Evolutionary conservation across 2,329 filamentous ascomycete genomes (phyloP), one percentile per base, ranked within the genome.

Genomic region (Alternaria angustiovoidea): DNA sequence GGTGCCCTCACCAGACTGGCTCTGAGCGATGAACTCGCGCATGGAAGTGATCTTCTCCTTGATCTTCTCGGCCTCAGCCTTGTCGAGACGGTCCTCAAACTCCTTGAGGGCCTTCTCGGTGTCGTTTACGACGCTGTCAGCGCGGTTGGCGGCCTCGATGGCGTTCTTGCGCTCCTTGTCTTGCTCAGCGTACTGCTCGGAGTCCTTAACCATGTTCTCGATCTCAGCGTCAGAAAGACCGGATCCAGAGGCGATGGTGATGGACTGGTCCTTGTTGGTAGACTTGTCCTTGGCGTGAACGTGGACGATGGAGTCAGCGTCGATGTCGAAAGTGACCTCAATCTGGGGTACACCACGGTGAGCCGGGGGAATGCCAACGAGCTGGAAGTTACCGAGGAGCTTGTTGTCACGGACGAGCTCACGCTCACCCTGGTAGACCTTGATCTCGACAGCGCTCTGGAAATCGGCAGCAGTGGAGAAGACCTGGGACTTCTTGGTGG

Each of bases 361-460:
- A 57, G 94, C 94, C 73, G 94, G 94, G 59, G 94, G 94, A 64
- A 98, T 97, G 68, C 94, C 94, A 75, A 97, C 93, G 72, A 98
- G 91, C 88, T 98, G 94, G 92, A 98, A 98, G 91, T 98, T 98
- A 65, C 94, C 94, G 61, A 98, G 89, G 62, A 98, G 85, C 88
- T 98, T 98, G 91, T 98, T 98, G 85, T 98, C 94, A 79, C 90
- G 91, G 81, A 97, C 94, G 66, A 97, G 93, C 86, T 97, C 94
- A 92, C 94, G 94, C 88, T 98, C 94, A 87, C 94, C 94, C 89
- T 98, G 94, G 91, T 89, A 98, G 67, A 98, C 94, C 91, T 98
- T 97, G 87, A 98, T 98, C 87, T 97, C 94, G 78, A 98, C 94
- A 72, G 94, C 94, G 66, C 92, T 96, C 87, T 98, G 94, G 91